Percentiles rank a stretch among this genome's conserved stretches.
Evolutionary conservation across 2,329 filamentous ascomycete species (phyloP).

Genomic region (Arthroderma uncinatum): DNA sequence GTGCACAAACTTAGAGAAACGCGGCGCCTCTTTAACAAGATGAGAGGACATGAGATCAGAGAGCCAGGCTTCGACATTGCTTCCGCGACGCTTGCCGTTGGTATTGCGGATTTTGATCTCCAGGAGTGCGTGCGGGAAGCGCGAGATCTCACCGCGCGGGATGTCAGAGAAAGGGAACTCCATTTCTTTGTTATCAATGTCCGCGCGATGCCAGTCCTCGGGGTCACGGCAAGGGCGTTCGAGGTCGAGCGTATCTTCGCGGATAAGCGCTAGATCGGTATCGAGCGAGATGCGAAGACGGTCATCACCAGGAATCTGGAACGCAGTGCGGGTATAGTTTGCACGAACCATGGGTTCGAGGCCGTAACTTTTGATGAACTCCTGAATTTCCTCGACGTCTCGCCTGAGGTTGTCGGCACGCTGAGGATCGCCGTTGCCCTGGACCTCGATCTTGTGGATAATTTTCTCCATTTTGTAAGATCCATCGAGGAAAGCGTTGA

Average conservation of each 20-base stretch:
- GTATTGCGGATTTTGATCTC: conserved; percentile 91
- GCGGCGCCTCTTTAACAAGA: conserved; percentile 74
- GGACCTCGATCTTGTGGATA: conserved; percentile 67
- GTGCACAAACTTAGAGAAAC: conserved; percentile 95
- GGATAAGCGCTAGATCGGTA: conserved; percentile 79
- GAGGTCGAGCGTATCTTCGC: conserved; percentile 60
- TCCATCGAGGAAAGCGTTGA: conserved; percentile 74
- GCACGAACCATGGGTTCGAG: conserved; percentile 78
- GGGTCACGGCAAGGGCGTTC: conserved; percentile 83
- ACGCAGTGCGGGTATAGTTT: conserved; percentile 88
- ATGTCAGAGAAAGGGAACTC: conserved; percentile 78
- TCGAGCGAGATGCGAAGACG: conserved; percentile 87
- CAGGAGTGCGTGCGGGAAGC: conserved; percentile 80
- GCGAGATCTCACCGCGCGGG: conserved; percentile 79
- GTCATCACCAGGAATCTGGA: conserved; percentile 89
- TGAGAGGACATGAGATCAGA: conserved; percentile 87
- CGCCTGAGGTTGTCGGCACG: conserved; percentile 59
- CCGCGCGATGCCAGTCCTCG: conserved; percentile 76
- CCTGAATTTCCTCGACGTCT: conserved; percentile 65
- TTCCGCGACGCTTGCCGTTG: conserved; percentile 42
- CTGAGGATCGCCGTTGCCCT: conserved; percentile 54
- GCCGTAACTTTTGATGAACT: conserved; percentile 63
- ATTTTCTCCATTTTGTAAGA: conserved; percentile 89
- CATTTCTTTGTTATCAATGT: conserved; percentile 75
- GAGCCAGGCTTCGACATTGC: conserved; percentile 71